Conservation (phyloP, 2,329 filamentous ascomycete species). For the Sarocladium oryzae region DNA sequence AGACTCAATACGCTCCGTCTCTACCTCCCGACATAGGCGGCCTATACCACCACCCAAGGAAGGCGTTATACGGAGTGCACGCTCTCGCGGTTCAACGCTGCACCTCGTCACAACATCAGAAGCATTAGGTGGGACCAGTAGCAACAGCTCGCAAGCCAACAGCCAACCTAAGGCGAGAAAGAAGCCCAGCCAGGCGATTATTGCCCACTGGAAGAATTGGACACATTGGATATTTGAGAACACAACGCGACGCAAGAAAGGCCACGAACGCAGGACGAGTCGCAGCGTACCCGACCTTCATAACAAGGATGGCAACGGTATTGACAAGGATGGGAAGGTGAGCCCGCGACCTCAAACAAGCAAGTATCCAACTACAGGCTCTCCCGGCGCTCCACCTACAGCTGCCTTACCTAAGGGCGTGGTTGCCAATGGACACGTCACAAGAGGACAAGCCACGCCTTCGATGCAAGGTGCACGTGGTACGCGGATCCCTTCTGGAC, state of each 20-base stretch:
- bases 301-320: conserved; percentile 33
- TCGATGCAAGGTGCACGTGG: neutral
- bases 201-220: conserved; percentile 58
- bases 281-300: conserved; percentile 55
- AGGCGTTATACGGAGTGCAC: conserved; percentile 57
- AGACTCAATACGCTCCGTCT: conserved; percentile 66
- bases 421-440: conserved; percentile 43
- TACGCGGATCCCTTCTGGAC: neutral
- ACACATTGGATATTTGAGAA: conserved; percentile 58
- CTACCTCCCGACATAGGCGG: conserved; percentile 69
- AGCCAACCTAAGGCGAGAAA: conserved; percentile 43
- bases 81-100: conserved; percentile 76
- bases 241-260: conserved; percentile 42
- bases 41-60: conserved; percentile 85
- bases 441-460: conserved; percentile 20
- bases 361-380: conserved; percentile 42
- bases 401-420: conserved; percentile 43
- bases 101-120: conserved; percentile 70
- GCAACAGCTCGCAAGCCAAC: conserved; percentile 20
- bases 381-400: conserved; percentile 28
- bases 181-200: conserved; percentile 51
- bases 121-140: conserved; percentile 27
- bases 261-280: conserved; percentile 43
- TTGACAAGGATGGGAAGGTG: conserved; percentile 35
- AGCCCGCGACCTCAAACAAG: conserved; percentile 55